Evolutionary conservation across 306 rosid genomes (phyloP), one percentile per base, ranked within the genome.

Genomic region (Lathyrus sativus): DNA sequence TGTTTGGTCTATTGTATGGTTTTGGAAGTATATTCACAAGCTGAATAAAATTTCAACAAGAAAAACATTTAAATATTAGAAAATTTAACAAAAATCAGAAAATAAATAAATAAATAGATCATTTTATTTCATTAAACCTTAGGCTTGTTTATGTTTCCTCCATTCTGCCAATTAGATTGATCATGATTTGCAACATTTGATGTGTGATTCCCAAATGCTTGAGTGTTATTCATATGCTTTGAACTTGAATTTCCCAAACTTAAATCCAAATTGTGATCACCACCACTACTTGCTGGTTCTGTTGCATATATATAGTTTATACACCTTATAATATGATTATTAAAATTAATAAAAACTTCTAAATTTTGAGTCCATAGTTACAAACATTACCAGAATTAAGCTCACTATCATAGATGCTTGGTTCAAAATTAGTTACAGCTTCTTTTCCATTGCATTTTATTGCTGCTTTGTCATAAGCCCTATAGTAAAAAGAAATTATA

Each of bases 391-490:
- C 99, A 42, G 88, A 56, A 61, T 95, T 87, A 9, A 88, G 92
- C 80, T 90, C 99, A 3, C 61, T 88, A 8, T 95, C 89, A 48
- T 95, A 95, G 57, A 85, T 88, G 83, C 88, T 95, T 59, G 99
- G 95, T 81, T 95, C 99, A 74, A 95, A 95, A 78, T 95, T 95
- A n/a, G 99, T 95, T 73, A 95, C 99, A 24, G 99, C 97, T 61
- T 95, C 99, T 67, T 90, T 95, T 62, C 99, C 99, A 17, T 95
- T 95, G 74, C 91, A 95, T 82, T 90, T 95, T 26, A 95, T 84
- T 18, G 99, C 99, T 74, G 99, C 99, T 84, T 95, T 95, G 54
- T 95, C 99, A 81, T 95, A 95, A 35, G 99, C 97, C 86, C 99
- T 95, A 70, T 2, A 45, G 73, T 68, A 67, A 66, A 43, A 69